These are phyloP conservation scores for Lipomyces starkeyi DNA, from an alignment of 805 yeast species.

Conservation along the genomic window DNA sequence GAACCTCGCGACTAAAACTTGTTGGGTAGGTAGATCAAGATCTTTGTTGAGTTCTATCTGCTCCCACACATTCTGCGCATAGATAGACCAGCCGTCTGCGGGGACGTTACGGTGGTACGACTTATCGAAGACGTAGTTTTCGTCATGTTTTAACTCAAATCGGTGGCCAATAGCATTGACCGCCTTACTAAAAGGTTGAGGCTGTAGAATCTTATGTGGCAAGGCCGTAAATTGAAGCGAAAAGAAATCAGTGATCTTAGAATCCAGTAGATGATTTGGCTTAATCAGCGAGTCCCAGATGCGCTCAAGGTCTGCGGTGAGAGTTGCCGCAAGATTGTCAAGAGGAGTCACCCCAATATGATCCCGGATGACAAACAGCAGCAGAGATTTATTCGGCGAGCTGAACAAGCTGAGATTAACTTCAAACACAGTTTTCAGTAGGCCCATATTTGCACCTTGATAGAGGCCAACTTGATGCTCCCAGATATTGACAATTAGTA, in stretches of 20 bases:
- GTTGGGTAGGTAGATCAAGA: conserved; percentile 95
- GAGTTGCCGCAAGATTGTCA: conserved; percentile 67
- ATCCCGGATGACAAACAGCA: conserved; percentile 90
- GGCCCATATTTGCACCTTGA: conserved; percentile 97
- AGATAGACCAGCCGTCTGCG: conserved; percentile 93
- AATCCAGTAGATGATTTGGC: conserved; percentile 65
- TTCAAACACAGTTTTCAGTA: conserved; percentile 93
- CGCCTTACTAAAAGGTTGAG: conserved; percentile 68
- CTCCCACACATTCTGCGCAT: conserved; percentile 90
- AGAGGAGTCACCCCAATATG: conserved; percentile 87
- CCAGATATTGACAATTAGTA: conserved; percentile 92
- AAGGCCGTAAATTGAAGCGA: conserved; percentile 82
- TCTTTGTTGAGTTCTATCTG: conserved; percentile 93
- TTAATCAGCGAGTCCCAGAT: conserved; percentile 82
- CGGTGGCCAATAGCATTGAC: conserved; percentile 68
- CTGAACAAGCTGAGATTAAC: conserved; percentile 83
- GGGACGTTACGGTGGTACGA: conserved; percentile 87
- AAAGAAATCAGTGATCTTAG: conserved; percentile 74
- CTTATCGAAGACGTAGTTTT: conserved; percentile 59
- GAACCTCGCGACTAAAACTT: conserved; percentile 89
- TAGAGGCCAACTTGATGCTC: conserved; percentile 96
- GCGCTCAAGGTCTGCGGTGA: conserved; percentile 70
- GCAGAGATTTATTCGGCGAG: conserved; percentile 56
- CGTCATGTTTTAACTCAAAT: conserved; percentile 48
- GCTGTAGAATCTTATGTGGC: conserved; percentile 83